These are phyloP conservation scores for Piper longum DNA, from an alignment of 164 flowering plant genomes.

Conservation along the genomic window DNA sequence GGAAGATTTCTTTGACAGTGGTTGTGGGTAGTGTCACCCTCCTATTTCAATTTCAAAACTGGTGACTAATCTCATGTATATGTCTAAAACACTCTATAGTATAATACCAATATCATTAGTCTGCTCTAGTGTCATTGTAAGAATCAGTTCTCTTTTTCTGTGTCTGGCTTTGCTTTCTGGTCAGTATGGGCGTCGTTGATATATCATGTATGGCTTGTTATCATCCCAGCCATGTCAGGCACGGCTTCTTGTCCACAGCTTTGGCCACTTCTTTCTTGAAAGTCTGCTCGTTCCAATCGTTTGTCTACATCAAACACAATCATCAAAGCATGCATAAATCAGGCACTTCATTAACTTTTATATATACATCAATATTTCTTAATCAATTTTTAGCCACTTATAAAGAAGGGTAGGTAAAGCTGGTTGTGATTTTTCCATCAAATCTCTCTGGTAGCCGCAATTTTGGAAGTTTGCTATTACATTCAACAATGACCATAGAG, in stretches of 20 bases:
- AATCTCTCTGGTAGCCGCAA: no score
- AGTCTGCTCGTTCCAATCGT: constrained; percentile 14
- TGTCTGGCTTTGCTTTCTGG: background rate
- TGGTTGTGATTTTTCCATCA: no score
- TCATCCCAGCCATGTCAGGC: background rate
- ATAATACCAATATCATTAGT: no score
- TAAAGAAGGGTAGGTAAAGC: no score
- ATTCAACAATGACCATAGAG: no score
- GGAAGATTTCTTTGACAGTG: background rate
- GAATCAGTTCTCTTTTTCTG: background rate
- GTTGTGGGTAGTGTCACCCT: background rate
- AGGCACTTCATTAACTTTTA: no score
- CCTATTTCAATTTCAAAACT: background rate
- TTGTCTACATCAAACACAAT: constrained; percentile 5
- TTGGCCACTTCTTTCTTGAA: constrained; percentile 16
- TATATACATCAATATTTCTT: no score
- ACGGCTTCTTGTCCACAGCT: constrained; percentile 4
- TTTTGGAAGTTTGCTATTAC: no score
- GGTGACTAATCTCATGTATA: background rate
- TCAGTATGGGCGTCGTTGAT: constrained; percentile 4
- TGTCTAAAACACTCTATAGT: background rate
- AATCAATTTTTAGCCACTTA: no score
- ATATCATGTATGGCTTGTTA: background rate
- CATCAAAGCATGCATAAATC: background rate
- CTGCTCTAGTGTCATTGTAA: no score